These are phyloP conservation scores for Vanderwaltozyma verrucispora DNA, from an alignment of 805 yeast genomes.

Conservation along the genomic window DNA sequence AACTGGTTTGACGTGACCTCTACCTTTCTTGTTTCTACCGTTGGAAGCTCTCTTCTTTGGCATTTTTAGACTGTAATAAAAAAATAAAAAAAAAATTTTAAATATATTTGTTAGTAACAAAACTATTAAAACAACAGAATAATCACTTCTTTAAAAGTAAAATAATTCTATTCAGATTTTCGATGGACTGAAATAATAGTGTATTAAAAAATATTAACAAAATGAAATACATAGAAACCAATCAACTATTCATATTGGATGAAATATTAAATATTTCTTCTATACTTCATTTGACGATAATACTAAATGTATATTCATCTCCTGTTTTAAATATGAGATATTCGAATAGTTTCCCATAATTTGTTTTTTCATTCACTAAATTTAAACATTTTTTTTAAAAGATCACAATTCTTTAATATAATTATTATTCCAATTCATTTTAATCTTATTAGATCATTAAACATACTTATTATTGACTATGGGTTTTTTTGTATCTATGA, in stretches of 20 bases:
- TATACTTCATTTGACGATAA: no score
- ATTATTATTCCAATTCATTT: no score
- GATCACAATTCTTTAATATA: no score
- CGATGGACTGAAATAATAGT: neutral
- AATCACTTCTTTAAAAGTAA: neutral
- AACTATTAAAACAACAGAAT: neutral
- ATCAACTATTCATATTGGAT: no score
- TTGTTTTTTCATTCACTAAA: no score
- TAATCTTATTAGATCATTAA: neutral
- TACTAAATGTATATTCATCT: no score
- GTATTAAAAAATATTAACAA: no score
- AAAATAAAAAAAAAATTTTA: neutral
- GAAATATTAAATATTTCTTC: no score
- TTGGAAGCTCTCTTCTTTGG: conserved; percentile 99
- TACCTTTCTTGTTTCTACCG: conserved; percentile 99
- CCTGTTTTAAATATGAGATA: no score
- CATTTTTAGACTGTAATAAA: conserved; percentile 42
- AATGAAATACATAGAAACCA: no score
- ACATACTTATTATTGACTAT: conserved; percentile 12
- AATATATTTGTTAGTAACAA: neutral
- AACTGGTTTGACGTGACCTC: conserved; percentile 99
- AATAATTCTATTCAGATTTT: neutral
- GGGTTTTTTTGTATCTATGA: conserved; percentile 5
- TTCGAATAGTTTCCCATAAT: no score
- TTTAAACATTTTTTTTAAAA: no score